Base-by-base conservation (phyloP, 1,284 basidiomycete species). In the Pyrrhoderma lamaoense region DNA sequence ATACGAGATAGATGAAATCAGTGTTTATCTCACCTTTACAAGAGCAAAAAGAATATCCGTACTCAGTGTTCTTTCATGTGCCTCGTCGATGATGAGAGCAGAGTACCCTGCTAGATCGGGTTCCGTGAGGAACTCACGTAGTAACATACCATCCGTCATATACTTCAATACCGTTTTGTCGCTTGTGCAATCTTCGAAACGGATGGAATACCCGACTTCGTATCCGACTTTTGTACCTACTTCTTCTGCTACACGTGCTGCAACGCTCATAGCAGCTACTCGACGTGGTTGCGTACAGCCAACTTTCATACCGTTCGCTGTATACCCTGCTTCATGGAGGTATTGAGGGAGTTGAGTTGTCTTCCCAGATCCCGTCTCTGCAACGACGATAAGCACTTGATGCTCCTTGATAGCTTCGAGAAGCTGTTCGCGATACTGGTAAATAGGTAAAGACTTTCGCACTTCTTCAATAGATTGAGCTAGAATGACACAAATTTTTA, bases 221-320 rank as follows among this genome's bases (percentile, higher is more conserved):
- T 94, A 89, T 2, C 96, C 96, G 19, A 99, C 82, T 63, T 96
- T 89, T 3, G 85, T 88, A 3, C 94, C 96, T 85, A 99, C 93
- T 70, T 99, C 96, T 57, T 99, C 96, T 0, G 95, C 95, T 2
- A 99, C 96, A 71, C 96, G 93, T 3, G 93, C 93, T 1, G 96
- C 96, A 45, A 99, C 96, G 42, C 91, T 95, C 96, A 99, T 99
- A 27, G 96, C 96, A 2, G 96, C 96, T 11, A 99, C 96, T 58
- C 96, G 90, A 62, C 96, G 89, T 34, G 96, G 96, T 67, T 99
- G 96, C 0, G 96, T 99, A 64, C 96, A 99, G 0, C 94, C 96
- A 34, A 99, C 78, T 66, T 94, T 98, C 67, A 81, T 72, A 5
- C 95, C 94, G 58, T 81, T 79, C 18, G 82, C 78, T 3, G 92